A percentile compares a stretch with the other conserved stretches of the same genome.
phyloP scores from a whole-genome alignment of 768 basidiomycete genomes.

The Kwoniella mangroviensis region DNA sequence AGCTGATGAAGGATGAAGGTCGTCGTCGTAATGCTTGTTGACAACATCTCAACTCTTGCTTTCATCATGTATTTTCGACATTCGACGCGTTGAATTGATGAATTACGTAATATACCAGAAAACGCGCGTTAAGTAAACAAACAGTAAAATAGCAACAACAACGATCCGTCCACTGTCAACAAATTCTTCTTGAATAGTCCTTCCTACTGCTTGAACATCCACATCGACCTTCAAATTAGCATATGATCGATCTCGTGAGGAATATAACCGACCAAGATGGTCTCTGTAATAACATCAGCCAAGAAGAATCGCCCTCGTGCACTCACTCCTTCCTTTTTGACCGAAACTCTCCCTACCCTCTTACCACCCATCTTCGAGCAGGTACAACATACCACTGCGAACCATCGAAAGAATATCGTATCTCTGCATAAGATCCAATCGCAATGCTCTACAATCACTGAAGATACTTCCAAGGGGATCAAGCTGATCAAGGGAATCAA shows the following conservation, averaged over 20 bases:
- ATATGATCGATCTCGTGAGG: neutral
- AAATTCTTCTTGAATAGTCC: neutral
- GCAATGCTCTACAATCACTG: conserved; percentile 63
- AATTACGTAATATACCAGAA: neutral
- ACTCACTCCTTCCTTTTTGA: conserved; percentile 39
- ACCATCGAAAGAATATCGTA: conserved; percentile 88
- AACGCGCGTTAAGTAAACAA: conserved; percentile 5
- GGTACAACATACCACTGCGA: conserved; percentile 71
- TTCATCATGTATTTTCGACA: neutral
- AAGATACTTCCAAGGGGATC: conserved; percentile 59
- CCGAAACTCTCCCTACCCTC: conserved; percentile 43
- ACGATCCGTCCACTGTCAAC: neutral
- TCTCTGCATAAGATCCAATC: conserved; percentile 78
- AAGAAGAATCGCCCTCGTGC: conserved; percentile 29
- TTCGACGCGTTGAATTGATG: neutral
- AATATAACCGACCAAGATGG: neutral
- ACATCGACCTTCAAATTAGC: neutral
- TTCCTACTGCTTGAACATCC: neutral
- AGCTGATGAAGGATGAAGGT: neutral
- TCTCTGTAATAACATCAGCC: conserved; percentile 6
- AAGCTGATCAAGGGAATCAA: conserved; percentile 55
- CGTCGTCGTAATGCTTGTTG: neutral
- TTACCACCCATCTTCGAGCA: conserved; percentile 78
- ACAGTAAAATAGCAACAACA: conserved; percentile 2
- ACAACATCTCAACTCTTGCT: neutral